Evolutionary conservation across 148 eudicot genomes (phyloP).

Genomic region (Suaeda aralocaspica): DNA sequence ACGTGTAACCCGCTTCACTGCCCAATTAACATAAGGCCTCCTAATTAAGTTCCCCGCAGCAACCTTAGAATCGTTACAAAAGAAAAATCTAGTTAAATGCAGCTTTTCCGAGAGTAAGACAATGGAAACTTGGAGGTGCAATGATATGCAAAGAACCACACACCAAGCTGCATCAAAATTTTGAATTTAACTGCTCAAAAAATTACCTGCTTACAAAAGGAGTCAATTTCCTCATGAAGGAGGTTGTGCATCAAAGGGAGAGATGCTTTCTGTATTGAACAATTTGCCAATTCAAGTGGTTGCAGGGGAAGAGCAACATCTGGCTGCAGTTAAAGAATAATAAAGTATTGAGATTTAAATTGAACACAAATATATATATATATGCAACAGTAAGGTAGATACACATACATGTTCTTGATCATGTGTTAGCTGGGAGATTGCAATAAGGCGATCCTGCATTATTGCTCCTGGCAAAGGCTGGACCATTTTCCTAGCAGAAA

Average conservation of each 20-base stretch:
- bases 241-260: constrained; percentile 59
- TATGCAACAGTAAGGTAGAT: constrained; percentile 2
- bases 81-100: constrained; percentile 15
- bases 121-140: neutral
- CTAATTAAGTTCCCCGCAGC: constrained; percentile 71
- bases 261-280: constrained; percentile 50
- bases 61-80: constrained; percentile 49
- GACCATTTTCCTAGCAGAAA: constrained; percentile 56
- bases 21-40: constrained; percentile 94
- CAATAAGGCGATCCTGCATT: constrained; percentile 84
- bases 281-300: constrained; percentile 62
- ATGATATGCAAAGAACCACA: constrained; percentile 9
- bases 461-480: constrained; percentile 82
- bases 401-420: constrained; percentile 91
- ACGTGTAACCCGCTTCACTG: constrained; percentile 91
- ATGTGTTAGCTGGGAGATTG: constrained; percentile 83
- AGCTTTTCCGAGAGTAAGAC: neutral
- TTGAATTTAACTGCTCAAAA: neutral
- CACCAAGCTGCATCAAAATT: neutral
- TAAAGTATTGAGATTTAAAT: constrained; percentile 5
- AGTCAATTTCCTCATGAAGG: constrained; percentile 93
- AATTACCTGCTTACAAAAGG: constrained; percentile 84
- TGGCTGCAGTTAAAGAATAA: constrained; percentile 53
- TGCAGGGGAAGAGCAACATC: constrained; percentile 80
- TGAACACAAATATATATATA: constrained; percentile 16